Evolutionary conservation across 2,329 filamentous ascomycete species (phyloP).

Genomic region (Ilyonectria mors-panacis): DNA sequence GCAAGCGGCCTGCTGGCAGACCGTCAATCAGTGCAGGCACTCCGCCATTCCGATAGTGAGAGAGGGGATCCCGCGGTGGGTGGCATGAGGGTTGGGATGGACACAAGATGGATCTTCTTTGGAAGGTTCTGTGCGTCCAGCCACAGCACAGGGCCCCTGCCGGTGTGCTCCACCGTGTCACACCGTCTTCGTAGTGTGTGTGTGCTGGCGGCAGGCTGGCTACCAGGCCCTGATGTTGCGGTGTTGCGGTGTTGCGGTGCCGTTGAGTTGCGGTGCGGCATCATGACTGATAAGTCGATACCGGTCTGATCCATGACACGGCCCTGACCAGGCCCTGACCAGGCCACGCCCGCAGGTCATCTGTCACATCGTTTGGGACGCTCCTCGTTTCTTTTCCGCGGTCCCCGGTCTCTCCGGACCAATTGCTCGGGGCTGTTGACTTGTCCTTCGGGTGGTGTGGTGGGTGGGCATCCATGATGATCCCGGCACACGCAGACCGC

Average conservation of each 20-base stretch:
- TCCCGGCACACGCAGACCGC: constrained; percentile 12
- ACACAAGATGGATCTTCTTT: constrained; percentile 22
- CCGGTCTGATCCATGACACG: not conserved
- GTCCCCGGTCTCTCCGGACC: constrained; percentile 28
- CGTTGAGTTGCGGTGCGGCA: constrained; percentile 1
- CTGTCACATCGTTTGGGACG: constrained; percentile 23
- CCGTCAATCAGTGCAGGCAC: not conserved
- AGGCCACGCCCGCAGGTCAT: constrained; percentile 6
- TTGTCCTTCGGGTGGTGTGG: constrained; percentile 11
- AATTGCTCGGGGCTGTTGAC: constrained; percentile 7
- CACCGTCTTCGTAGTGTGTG: constrained; percentile 27
- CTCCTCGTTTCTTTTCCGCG: constrained; percentile 8
- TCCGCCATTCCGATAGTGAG: not conserved
- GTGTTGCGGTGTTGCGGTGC: not conserved
- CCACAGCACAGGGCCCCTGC: constrained; percentile 9
- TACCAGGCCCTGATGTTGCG: not conserved
- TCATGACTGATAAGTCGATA: constrained; percentile 7
- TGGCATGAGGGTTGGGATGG: constrained; percentile 7
- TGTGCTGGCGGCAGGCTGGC: constrained; percentile 1
- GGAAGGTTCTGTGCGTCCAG: constrained; percentile 30
- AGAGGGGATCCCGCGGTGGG: not conserved
- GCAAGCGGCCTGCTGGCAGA: not conserved
- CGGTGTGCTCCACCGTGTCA: constrained; percentile 15
- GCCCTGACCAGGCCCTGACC: constrained; percentile 12
- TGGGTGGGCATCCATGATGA: not conserved